Conservation (phyloP, 768 basidiomycete species). For the Leucosporidium creatinivorum region DNA sequence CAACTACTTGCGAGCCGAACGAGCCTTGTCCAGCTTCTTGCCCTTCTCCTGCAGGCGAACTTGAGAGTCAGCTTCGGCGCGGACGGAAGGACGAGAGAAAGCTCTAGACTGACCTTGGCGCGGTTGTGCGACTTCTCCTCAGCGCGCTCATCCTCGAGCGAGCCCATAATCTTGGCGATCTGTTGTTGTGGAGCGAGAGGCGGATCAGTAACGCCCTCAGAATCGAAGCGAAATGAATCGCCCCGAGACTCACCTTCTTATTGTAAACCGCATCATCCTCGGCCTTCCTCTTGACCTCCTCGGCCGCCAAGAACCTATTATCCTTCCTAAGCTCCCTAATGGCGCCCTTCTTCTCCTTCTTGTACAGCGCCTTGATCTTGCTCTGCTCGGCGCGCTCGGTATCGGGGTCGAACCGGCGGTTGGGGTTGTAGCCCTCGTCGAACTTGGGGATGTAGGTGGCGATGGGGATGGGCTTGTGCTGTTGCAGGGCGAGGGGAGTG, state of each 20-base stretch:
- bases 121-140: conserved; percentile 90
- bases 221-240: background rate
- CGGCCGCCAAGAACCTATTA: conserved; percentile 79
- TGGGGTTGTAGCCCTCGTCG: conserved; percentile 50
- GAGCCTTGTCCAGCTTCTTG: conserved; percentile 31
- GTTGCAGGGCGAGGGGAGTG: conserved; percentile 71
- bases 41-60: conserved; percentile 12
- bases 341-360: conserved; percentile 93
- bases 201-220: background rate
- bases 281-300: conserved; percentile 72
- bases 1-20: conserved; percentile 3
- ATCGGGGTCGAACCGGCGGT: conserved; percentile 70
- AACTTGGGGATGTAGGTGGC: conserved; percentile 90
- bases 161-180: conserved; percentile 65
- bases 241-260: conserved; percentile 43
- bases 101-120: conserved; percentile 47
- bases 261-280: conserved; percentile 78
- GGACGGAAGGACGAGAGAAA: too few relatives aligned
- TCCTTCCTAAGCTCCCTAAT: conserved; percentile 95
- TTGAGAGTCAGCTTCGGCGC: background rate
- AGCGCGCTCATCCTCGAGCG: conserved; percentile 71
- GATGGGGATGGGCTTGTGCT: conserved; percentile 94
- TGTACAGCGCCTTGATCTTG: conserved; percentile 80
- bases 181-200: conserved; percentile 29
- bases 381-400: conserved; percentile 76